Evolutionary conservation across 805 yeast species (phyloP).

Genomic region (Kuraishia capsulata): DNA sequence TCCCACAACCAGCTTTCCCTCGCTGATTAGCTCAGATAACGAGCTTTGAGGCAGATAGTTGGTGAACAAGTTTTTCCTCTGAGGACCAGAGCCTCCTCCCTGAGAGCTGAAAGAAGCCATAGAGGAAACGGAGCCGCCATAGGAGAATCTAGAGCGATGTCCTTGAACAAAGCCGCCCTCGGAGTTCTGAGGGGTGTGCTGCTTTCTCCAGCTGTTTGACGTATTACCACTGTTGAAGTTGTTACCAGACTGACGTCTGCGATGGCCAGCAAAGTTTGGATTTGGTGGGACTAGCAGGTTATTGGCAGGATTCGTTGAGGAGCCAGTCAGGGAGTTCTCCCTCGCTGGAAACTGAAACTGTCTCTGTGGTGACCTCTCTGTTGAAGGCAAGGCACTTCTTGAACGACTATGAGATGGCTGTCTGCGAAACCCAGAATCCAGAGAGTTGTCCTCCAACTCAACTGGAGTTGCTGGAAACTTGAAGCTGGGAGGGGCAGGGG

Average conservation of each 20-base stretch:
- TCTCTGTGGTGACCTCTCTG: constrained; percentile 29
- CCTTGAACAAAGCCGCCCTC: constrained; percentile 58
- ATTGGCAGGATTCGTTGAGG: constrained; percentile 1
- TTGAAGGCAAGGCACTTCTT: constrained; percentile 10
- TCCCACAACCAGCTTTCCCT: constrained; percentile 90
- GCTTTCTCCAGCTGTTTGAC: constrained; percentile 60
- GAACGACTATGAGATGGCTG: constrained; percentile 24
- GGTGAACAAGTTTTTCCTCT: constrained; percentile 79
- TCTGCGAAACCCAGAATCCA: too few relatives aligned
- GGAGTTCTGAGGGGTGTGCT: constrained; percentile 24
- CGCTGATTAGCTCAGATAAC: constrained; percentile 79
- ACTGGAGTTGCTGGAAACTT: constrained; percentile 43
- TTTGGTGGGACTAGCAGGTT: constrained; percentile 35
- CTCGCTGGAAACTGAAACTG: constrained; percentile 61
- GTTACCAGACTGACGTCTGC: constrained; percentile 31
- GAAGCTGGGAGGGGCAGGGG: constrained; percentile 27
- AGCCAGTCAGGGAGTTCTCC: too few relatives aligned
- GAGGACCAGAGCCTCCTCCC: constrained; percentile 32
- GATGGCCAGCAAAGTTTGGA: constrained; percentile 38
- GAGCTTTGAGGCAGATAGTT: constrained; percentile 94
- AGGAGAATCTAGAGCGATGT: constrained; percentile 68
- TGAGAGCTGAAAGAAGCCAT: constrained; percentile 25
- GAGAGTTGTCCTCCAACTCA: constrained; percentile 1
- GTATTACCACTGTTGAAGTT: constrained; percentile 33
- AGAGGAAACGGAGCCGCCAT: constrained; percentile 54